Evolutionary conservation across 495 filamentous ascomycete species (phyloP).

Genomic region (Penicillium manginii): DNA sequence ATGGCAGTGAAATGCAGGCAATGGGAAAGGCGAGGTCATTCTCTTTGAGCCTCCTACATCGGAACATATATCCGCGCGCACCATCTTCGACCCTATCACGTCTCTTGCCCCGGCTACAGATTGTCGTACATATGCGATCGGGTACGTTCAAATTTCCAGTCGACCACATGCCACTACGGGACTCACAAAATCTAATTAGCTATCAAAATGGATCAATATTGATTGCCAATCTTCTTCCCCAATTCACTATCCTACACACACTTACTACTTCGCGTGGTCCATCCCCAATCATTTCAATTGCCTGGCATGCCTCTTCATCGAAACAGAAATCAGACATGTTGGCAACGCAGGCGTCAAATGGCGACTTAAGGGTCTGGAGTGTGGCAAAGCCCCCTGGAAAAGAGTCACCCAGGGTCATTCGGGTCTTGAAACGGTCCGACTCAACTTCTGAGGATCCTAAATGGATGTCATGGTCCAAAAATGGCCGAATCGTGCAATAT

Average conservation of each 20-base stretch:
- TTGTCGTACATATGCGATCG: constrained; percentile 95
- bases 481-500: constrained; percentile 91
- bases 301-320: constrained; percentile 97
- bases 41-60: constrained; percentile 92
- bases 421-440: constrained; percentile 81
- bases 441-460: constrained; percentile 73
- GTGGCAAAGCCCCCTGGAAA: constrained; percentile 81
- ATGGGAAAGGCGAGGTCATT: constrained; percentile 88
- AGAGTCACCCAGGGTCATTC: constrained; percentile 80
- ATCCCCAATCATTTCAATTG: constrained; percentile 84
- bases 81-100: constrained; percentile 92
- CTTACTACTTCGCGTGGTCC: constrained; percentile 80
- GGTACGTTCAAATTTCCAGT: constrained; percentile 55
- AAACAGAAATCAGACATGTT: constrained; percentile 99
- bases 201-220: constrained; percentile 96
- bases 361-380: constrained; percentile 96
- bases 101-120: constrained; percentile 89
- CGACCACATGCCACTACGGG: neutral
- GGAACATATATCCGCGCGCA: constrained; percentile 90
- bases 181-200: constrained; percentile 42
- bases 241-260: constrained; percentile 94
- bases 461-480: constrained; percentile 99
- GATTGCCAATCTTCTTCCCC: constrained; percentile 83
- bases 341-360: constrained; percentile 87
- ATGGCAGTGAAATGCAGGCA: constrained; percentile 57